phyloP scores from a whole-genome alignment of 108 stramenopile genomes.

The Cyclotella distinguenda region DNA sequence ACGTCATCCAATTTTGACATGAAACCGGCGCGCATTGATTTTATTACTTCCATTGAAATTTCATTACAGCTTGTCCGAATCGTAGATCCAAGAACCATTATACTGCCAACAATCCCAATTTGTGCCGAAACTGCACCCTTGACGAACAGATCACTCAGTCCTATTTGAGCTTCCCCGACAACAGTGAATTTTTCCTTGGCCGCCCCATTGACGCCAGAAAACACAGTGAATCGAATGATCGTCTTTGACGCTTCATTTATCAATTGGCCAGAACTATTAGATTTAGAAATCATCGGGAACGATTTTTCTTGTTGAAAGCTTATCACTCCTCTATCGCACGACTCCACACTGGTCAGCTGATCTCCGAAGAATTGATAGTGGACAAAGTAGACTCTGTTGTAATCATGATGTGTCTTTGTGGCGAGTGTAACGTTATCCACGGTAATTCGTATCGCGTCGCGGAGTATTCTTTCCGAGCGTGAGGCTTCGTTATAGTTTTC shows the following conservation, averaged over 20 bases:
- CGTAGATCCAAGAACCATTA: not conserved
- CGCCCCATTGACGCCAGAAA: constrained; percentile 2
- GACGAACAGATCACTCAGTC: constrained; percentile 4
- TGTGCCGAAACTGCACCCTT: not conserved
- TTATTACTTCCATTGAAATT: not conserved
- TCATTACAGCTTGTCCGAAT: not conserved
- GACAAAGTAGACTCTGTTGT: constrained; percentile 8
- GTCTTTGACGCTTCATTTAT: not conserved
- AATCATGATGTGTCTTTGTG: not conserved
- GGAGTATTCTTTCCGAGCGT: not conserved
- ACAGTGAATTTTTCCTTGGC: not conserved
- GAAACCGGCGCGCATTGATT: not conserved
- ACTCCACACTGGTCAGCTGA: constrained; percentile 4
- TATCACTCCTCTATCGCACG: constrained; percentile 3
- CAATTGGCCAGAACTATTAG: not conserved
- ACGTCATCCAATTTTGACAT: not conserved
- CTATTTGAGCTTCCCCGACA: constrained; percentile 11
- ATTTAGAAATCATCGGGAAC: constrained; percentile 11
- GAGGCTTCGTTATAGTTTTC: not conserved
- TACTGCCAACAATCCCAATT: constrained; percentile 6
- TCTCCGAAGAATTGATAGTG: constrained; percentile 23
- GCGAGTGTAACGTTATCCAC: constrained; percentile 7
- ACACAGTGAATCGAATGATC: constrained; percentile 9
- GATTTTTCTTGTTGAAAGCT: constrained; percentile 8
- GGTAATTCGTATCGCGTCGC: constrained; percentile 7